Conservation (phyloP, 805 yeast genomes). For the Saccharomycopsis sp. region DNA sequence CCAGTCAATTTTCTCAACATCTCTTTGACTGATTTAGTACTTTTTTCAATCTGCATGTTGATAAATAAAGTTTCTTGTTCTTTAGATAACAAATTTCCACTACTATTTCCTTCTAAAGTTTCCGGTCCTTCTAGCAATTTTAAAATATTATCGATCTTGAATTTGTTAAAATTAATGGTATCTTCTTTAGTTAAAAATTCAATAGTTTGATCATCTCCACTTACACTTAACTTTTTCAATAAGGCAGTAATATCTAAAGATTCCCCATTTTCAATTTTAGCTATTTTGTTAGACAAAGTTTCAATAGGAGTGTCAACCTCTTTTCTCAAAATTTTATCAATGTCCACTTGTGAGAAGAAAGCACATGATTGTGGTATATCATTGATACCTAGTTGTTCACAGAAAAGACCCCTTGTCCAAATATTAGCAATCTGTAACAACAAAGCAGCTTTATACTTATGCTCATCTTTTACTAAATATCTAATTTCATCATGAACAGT, state of each 20-base stretch:
- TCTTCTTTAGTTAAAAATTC: conserved; percentile 6
- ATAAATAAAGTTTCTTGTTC: conserved; percentile 7
- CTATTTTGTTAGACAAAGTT: conserved; percentile 70
- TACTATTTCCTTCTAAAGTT: conserved; percentile 1
- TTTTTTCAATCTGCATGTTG: conserved; percentile 13
- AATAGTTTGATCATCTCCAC: not conserved
- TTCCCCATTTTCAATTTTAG: conserved; percentile 69
- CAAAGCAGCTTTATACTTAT: conserved; percentile 67
- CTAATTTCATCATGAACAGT: conserved; percentile 96
- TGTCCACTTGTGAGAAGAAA: conserved; percentile 87
- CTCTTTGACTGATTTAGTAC: conserved; percentile 3
- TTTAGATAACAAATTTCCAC: conserved; percentile 1
- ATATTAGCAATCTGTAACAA: conserved; percentile 81
- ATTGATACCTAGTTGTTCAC: conserved; percentile 80
- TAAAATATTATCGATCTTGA: conserved; percentile 5
- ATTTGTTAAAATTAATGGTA: conserved; percentile 5
- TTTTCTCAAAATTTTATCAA: conserved; percentile 79
- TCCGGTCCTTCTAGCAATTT: not conserved
- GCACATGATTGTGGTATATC: conserved; percentile 94
- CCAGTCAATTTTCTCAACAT: too few relatives aligned
- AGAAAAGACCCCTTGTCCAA: conserved; percentile 95
- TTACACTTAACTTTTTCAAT: conserved; percentile 26
- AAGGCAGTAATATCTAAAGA: conserved; percentile 50
- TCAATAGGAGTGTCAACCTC: conserved; percentile 89
- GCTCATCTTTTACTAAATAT: conserved; percentile 63